Evolutionary conservation across 331 rosid genomes (phyloP), one percentile per base, ranked within the genome.

Genomic region (Acacia pycnantha): DNA sequence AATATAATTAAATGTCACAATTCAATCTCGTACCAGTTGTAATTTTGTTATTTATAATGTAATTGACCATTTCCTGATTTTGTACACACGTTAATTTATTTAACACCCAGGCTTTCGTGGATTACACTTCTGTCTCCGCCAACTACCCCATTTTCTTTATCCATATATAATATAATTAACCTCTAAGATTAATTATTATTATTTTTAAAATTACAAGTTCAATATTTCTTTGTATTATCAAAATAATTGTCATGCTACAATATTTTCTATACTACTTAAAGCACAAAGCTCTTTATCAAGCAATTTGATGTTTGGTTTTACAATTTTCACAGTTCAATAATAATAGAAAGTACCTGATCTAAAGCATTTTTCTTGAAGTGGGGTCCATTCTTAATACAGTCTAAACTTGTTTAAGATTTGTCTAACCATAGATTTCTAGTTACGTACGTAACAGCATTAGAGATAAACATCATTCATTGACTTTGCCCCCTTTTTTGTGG

Each of bases 51-150:
- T 64, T 14, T 29, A 3, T 6, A 31, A 7, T 22, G 33, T 33
- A 14, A 15, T 65, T 74, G 87, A 77, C 74, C 77, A 79, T 79
- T 82, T 75, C 61, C 33, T 31, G 41, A 70, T 81, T 41, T 24
- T 37, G 8, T 18, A n/a, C 21, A 33, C 69, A 72, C n/a, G 4
- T 65, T 16, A 10, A 37, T 50, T 27, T 22, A 46, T 19, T 40
- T 15, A 37, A 11, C 11, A 21, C 29, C 31, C 26, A 8, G n/a
- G 74, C 67, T 47, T 56, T 73, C 53, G 46, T 78, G 53, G n/a
- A 72, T 83, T 8, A 37, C 56, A 73, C 66, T 46, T 44, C n/a
- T 26, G 70, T 77, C 27, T 76, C 56, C 76, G 70, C 82, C 26
- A 37, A 68, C 79, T 27, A 61, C 69, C 50, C 54, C 37, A 19